A percentile compares a stretch with the other conserved stretches of the same genome.
phyloP scores from a whole-genome alignment of 179 eudicot genomes.

The Beta lomatogona region DNA sequence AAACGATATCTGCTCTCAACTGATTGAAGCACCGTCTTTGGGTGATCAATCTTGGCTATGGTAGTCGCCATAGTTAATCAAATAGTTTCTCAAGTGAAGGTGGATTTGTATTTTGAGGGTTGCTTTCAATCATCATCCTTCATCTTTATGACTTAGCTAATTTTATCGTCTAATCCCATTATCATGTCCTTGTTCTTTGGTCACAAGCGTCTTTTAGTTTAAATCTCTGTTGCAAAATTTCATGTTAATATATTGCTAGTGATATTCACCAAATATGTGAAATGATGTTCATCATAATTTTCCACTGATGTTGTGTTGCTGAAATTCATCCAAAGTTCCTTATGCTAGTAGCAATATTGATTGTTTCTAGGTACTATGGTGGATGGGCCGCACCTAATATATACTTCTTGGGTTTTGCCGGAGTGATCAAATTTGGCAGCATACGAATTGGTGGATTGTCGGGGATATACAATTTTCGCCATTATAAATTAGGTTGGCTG shows the following conservation, averaged over 20 bases:
- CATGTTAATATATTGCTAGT: conserved; percentile 15
- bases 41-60: background rate
- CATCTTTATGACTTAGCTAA: background rate
- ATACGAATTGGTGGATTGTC: conserved; percentile 96
- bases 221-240: background rate
- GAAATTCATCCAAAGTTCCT: background rate
- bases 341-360: conserved; percentile 14
- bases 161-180: background rate
- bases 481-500: conserved; percentile 69
- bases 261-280: background rate
- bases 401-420: conserved; percentile 94
- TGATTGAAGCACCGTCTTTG: background rate
- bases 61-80: background rate
- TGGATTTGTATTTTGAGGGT: background rate
- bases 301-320: background rate
- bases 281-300: background rate
- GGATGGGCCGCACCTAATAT: conserved; percentile 98
- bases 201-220: background rate
- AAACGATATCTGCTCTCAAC: background rate
- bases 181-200: background rate
- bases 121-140: background rate
- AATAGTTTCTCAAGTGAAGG: background rate
- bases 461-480: conserved; percentile 77
- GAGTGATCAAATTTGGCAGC: conserved; percentile 91
- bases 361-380: conserved; percentile 80